Base-by-base conservation (phyloP, 2,329 filamentous ascomycete genomes). In the Clarireedia sp. region DNA sequence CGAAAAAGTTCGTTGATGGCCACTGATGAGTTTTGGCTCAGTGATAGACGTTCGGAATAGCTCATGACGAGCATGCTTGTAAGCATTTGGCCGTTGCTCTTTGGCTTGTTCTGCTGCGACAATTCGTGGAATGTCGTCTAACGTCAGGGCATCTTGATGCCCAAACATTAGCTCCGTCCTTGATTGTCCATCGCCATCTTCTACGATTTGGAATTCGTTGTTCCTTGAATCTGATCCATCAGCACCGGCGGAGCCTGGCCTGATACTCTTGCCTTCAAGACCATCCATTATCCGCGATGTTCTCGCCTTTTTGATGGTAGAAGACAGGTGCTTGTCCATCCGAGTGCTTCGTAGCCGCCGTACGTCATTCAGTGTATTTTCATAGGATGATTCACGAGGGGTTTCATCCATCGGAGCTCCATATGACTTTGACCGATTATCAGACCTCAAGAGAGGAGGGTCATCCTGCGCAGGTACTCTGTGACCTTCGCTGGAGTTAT, bases 341-440 rank as follows among this genome's bases (percentile, higher is more conserved):
- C 94, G 85, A 21, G 92, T 97, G 59, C 94, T 97, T 62, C 92
- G 85, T 57, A 99, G 74, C 59, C 94, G 82, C 65, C 90, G 86
- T 68, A 99, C 94, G 72, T 99, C 94, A 62, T 94, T 95, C 63
- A 99, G 85, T 47, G 92, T 96, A 73, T 91, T 95, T 74, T 97
- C 92, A 68, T 97, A 94, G 26, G 88, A 90, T 51, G 87, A 89
- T 62, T 83, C 80, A 58, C 79, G 78, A 57, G 82, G 79, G 33
- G 75, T 75, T 50, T 85, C 83, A 54, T 73, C 75, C 56, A 77
- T 71, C 59, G 81, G 80, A 23, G 83, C 86, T 45, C 81, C 81
- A 68, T 86, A 86, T 2, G 86, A 89, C 64, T 86, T 89, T 17
- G 90, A 90, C 54, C 88, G 79, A 17, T 80, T 82, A 60, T 89